Conservation (phyloP, 176 grass and related monocot genomes). For the Bothriochloa decipiens region DNA sequence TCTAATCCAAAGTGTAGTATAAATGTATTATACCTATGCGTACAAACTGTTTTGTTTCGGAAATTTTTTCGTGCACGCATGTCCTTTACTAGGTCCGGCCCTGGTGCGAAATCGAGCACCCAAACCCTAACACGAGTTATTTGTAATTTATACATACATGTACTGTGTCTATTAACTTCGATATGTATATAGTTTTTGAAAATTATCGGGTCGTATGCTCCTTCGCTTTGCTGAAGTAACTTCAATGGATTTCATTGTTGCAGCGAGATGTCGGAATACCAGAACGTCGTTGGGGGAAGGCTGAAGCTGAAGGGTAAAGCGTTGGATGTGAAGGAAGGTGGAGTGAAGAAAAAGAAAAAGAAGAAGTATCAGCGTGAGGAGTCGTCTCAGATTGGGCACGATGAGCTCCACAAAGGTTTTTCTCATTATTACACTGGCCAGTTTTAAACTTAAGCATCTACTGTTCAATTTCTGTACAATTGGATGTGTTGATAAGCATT, state of each 20-base stretch:
- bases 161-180: not conserved
- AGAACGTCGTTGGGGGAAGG: conserved; percentile 82
- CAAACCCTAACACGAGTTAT: not conserved
- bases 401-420: conserved; percentile 58
- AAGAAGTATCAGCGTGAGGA: conserved; percentile 61
- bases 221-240: not conserved
- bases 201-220: not conserved
- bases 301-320: conserved; percentile 93
- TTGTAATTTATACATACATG: not conserved
- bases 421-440: not conserved
- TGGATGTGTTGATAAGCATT: not conserved
- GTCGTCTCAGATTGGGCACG: conserved; percentile 45
- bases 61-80: too few species aligned
- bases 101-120: not conserved
- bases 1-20: too few species aligned
- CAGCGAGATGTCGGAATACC: conserved; percentile 79
- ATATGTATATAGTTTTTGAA: not conserved
- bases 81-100: too few species aligned
- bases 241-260: conserved; percentile 1
- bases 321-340: conserved; percentile 81
- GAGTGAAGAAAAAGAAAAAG: conserved; percentile 88
- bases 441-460: not conserved
- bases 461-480: not conserved
- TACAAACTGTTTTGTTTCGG: too few species aligned
- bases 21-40: too few species aligned